Conservation (phyloP, 2,329 filamentous ascomycete species). For the Emergomyces orientalis region DNA sequence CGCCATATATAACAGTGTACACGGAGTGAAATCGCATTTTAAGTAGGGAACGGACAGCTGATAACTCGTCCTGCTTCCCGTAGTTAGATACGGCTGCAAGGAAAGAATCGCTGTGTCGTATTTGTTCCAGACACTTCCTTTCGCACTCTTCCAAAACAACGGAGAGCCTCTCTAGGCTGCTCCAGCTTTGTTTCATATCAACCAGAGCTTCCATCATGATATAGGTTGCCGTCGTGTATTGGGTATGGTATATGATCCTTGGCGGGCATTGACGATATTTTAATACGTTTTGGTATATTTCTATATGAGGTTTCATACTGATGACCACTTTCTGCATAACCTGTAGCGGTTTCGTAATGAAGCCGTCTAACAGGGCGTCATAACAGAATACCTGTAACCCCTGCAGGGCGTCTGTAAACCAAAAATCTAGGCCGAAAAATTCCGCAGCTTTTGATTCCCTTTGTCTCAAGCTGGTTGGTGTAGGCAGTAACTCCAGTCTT, state of each 20-base stretch:
- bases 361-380: slow-evolving; percentile 11
- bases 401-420: slow-evolving; percentile 10
- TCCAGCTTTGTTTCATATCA: slow-evolving; percentile 11
- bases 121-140: slow-evolving; percentile 12
- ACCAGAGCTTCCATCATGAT: slow-evolving; percentile 13
- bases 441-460: neutral
- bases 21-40: slow-evolving; percentile 13
- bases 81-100: slow-evolving; percentile 1
- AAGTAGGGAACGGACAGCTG: slow-evolving; percentile 7
- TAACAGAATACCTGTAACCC: slow-evolving; percentile 10
- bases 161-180: slow-evolving; percentile 7
- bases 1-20: slow-evolving; percentile 4
- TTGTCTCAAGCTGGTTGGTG: slow-evolving; percentile 7
- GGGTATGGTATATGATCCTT: slow-evolving; percentile 14
- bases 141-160: slow-evolving; percentile 11
- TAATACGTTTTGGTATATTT: slow-evolving; percentile 12
- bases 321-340: slow-evolving; percentile 8
- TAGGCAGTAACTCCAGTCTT: slow-evolving; percentile 7
- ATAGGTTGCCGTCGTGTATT: slow-evolving; percentile 10
- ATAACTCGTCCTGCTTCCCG: slow-evolving; percentile 8
- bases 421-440: slow-evolving; percentile 8
- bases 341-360: slow-evolving; percentile 10
- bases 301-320: slow-evolving; percentile 11
- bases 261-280: slow-evolving; percentile 11
- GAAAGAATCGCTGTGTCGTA: slow-evolving; percentile 6